Evolutionary conservation across 768 basidiomycete species (phyloP).

Genomic region (Cystobasidium onofrii): DNA sequence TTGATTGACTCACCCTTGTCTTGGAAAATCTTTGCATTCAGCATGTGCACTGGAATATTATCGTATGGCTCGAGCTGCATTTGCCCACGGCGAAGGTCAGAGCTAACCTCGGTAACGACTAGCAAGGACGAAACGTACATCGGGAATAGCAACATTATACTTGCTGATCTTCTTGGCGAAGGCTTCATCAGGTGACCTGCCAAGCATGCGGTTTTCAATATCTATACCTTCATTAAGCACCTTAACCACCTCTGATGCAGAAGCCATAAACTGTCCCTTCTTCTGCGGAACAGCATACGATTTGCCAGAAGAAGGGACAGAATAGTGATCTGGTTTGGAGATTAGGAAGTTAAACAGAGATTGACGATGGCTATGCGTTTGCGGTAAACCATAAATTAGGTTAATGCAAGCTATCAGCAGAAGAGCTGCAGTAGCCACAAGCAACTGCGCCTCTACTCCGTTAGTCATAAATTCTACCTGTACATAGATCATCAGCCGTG

Average conservation of each 20-base stretch:
- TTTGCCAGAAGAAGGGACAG: neutral
- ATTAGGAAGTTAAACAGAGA: neutral
- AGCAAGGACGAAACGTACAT: neutral
- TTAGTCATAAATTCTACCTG: slow-evolving; percentile 2
- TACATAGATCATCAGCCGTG: neutral
- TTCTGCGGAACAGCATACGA: slow-evolving; percentile 4
- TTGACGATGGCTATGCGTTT: neutral
- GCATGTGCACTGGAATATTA: neutral
- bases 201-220: neutral
- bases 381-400: neutral
- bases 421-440: neutral
- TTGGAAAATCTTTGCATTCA: neutral
- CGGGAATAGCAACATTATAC: neutral
- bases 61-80: neutral
- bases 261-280: neutral
- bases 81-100: neutral
- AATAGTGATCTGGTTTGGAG: neutral
- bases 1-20: neutral
- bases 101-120: neutral
- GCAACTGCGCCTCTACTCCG: slow-evolving; percentile 6
- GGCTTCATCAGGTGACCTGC: neutral
- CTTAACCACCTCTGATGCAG: neutral
- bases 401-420: neutral
- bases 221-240: neutral
- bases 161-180: neutral